A percentile compares a stretch with the other conserved stretches of the same genome.
Conservation (phyloP, 305 asterid species). For the Stenogyne calaminthoides region DNA sequence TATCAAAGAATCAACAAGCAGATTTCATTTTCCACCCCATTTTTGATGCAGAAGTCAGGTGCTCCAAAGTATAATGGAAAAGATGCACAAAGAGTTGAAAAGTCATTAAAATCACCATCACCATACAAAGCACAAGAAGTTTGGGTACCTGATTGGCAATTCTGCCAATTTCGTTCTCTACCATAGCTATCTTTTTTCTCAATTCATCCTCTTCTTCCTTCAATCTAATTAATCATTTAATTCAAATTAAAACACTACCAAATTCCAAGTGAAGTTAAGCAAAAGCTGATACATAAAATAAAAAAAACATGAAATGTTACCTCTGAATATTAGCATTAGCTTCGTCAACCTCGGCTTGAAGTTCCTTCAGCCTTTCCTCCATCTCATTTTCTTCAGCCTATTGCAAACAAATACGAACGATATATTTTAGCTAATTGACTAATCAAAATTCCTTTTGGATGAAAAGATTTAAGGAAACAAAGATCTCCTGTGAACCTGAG, state of each 20-base stretch:
- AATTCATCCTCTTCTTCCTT: constrained; percentile 66
- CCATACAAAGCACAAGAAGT: neutral
- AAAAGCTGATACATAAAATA: constrained; percentile 10
- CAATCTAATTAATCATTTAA: constrained; percentile 48
- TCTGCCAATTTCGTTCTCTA: constrained; percentile 47
- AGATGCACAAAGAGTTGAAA: constrained; percentile 20
- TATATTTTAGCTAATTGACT: constrained; percentile 15
- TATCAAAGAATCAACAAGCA: constrained; percentile 21
- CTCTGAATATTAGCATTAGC: constrained; percentile 38
- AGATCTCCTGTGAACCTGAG: too few relatives aligned
- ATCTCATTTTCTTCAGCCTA: constrained; percentile 87
- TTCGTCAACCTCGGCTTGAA: constrained; percentile 60
- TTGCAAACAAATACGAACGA: constrained; percentile 33
- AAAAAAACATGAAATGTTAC: constrained; percentile 11
- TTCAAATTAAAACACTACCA: constrained; percentile 32
- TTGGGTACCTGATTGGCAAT: constrained; percentile 56
- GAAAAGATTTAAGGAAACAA: neutral
- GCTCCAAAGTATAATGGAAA: neutral
- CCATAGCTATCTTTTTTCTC: constrained; percentile 31
- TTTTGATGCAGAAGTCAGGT: neutral
- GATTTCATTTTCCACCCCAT: constrained; percentile 8
- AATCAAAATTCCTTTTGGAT: neutral
- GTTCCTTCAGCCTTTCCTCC: constrained; percentile 60
- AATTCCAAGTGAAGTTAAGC: constrained; percentile 14
- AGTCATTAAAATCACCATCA: constrained; percentile 10